phyloP scores from a whole-genome alignment of 768 basidiomycete genomes.

The Lentinula edodes region DNA sequence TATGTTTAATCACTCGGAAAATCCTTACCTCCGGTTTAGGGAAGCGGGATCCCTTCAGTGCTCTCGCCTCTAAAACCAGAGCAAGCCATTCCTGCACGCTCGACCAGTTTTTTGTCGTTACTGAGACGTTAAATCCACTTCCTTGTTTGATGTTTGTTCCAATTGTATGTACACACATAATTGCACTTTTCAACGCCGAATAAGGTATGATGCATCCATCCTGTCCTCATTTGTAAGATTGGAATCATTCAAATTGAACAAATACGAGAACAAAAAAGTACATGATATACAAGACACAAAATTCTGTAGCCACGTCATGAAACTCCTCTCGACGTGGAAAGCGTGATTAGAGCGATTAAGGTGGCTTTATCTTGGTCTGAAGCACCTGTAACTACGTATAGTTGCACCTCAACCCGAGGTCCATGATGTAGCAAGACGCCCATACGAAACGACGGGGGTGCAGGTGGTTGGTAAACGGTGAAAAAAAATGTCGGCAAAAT shows the following conservation, averaged over 20 bases:
- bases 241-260: too few relatives aligned
- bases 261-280: too few relatives aligned
- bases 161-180: too few relatives aligned
- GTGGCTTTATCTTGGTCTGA: conserved; percentile 49
- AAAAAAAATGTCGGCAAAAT: neutral
- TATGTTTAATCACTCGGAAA: too few relatives aligned
- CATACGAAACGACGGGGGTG: conserved; percentile 31
- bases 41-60: conserved; percentile 46
- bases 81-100: conserved; percentile 41
- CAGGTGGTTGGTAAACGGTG: conserved; percentile 6
- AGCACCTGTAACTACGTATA: conserved; percentile 33
- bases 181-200: neutral
- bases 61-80: conserved; percentile 65
- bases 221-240: too few relatives aligned
- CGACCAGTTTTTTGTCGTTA: conserved; percentile 1
- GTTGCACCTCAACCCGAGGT: conserved; percentile 34
- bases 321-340: conserved; percentile 74
- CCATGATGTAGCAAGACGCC: conserved; percentile 59
- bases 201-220: too few relatives aligned
- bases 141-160: too few relatives aligned
- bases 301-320: conserved; percentile 73
- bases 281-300: neutral
- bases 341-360: conserved; percentile 83
- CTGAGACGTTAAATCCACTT: neutral
- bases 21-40: neutral